Evolutionary conservation across 352 stramenopile genomes (phyloP), one percentile per base, ranked within the genome.

Genomic region (Phytopythium kandeliae): DNA sequence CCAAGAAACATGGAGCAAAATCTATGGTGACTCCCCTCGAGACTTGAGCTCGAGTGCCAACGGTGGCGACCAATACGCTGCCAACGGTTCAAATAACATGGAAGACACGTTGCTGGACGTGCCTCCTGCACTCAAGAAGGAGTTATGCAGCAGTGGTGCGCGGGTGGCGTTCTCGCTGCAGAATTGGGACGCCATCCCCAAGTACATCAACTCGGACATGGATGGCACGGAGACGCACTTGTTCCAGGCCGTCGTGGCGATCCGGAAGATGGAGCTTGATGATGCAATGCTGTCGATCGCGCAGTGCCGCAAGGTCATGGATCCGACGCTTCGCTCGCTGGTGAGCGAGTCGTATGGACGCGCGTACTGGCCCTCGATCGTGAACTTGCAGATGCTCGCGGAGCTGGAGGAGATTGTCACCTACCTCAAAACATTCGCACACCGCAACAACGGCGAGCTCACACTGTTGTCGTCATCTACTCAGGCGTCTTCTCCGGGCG

Each of bases 331-430:
- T 38, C 96, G 95, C 4, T 97, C 96, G 24, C 78, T 99, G 30
- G 94, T 99, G 55, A 95, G 92, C 52, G 96, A 99, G 62, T 98
- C 85, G 45, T 99, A 99, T 62, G 87, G 83, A 50, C 87, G 97
- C 13, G 96, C 96, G 13, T 99, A 99, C 62, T 71, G 88, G 49
- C 89, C 86, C 31, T 96, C 92, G 36, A 97, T 99, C 62, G 97
- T 99, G 21, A 97, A 95, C 57, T 80, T 98, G 46, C 97, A 99
- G 70, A 96, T 96, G 64, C 82, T 99, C 16, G 93, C 95, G 3
- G 97, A 99, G 72, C 65, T 99, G 12, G 86, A 97, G 55, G 86
- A 96, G 57, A 91, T 96, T 35, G 71, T 96, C 11, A 67, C 79
- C 25, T 92, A 94, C 55, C 55, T 95, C 49, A 85, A 89, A 58